phyloP scores from a whole-genome alignment of 1,284 basidiomycete genomes.

The Lentinus polychrous region DNA sequence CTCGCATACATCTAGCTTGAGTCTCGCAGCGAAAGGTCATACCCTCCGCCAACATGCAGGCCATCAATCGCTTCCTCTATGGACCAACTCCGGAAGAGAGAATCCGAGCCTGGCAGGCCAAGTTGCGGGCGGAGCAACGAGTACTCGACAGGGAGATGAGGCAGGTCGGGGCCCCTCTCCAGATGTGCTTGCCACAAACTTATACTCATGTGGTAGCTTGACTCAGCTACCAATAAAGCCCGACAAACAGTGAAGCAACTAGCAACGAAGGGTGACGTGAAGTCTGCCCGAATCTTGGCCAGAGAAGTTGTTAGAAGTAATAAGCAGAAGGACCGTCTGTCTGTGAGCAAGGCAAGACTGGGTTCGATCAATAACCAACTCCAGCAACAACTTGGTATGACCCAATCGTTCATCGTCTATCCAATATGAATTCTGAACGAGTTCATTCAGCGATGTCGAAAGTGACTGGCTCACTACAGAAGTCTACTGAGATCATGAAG shows the following conservation, averaged over 20 bases:
- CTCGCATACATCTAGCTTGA: background rate
- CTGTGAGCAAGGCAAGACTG: conserved; percentile 88
- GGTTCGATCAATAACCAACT: conserved; percentile 91
- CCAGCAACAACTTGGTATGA: conserved; percentile 84
- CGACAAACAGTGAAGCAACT: conserved; percentile 83
- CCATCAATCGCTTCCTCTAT: conserved; percentile 87
- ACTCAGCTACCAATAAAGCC: conserved; percentile 77
- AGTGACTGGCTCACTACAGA: conserved; percentile 94
- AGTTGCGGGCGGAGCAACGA: conserved; percentile 75
- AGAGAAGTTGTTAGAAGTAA: conserved; percentile 91
- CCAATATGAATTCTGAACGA: background rate
- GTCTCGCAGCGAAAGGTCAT: background rate
- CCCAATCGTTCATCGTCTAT: conserved; percentile 1
- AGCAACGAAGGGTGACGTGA: conserved; percentile 87
- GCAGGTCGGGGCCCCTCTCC: conserved; percentile 57
- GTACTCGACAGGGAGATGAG: conserved; percentile 87
- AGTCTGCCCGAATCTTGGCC: conserved; percentile 88
- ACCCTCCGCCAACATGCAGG: conserved; percentile 52
- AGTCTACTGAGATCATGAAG: conserved; percentile 99
- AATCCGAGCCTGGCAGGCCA: conserved; percentile 82
- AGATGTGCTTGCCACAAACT: conserved; percentile 9
- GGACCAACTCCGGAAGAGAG: conserved; percentile 92
- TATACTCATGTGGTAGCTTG: conserved; percentile 52
- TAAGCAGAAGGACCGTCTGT: conserved; percentile 91
- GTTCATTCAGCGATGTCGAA: conserved; percentile 80